These are phyloP conservation scores for Colletotrichum cordylinicola DNA, from an alignment of 2,329 filamentous ascomycete genomes.

Conservation along the genomic window DNA sequence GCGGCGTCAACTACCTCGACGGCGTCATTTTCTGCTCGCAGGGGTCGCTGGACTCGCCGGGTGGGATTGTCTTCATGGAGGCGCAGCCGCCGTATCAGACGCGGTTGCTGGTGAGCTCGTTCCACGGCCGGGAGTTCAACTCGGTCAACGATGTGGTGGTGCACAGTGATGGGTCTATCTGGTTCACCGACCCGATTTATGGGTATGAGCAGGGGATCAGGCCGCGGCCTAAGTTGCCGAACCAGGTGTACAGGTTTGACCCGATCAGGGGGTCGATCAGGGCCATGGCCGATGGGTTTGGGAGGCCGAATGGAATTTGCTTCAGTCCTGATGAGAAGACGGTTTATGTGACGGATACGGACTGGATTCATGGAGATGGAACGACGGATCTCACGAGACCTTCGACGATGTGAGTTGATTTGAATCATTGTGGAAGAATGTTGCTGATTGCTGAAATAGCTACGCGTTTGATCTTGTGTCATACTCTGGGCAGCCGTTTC, in stretches of 20 bases:
- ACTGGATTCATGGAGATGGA: constrained; percentile 37
- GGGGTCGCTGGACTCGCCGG: constrained; percentile 31
- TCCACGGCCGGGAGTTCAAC: constrained; percentile 48
- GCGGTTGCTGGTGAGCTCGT: constrained; percentile 39
- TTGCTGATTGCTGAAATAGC: constrained; percentile 24
- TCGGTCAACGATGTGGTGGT: constrained; percentile 54
- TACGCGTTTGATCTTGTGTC: constrained; percentile 40
- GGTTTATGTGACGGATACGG: constrained; percentile 52
- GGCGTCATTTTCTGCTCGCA: constrained; percentile 47
- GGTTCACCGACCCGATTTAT: constrained; percentile 58
- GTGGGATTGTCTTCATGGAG: constrained; percentile 39
- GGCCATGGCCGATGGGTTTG: constrained; percentile 53
- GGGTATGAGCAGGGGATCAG: constrained; percentile 53
- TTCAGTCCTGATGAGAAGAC: constrained; percentile 50
- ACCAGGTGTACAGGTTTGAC: constrained; percentile 54
- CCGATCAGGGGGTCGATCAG: constrained; percentile 42
- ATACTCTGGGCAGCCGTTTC: constrained; percentile 35
- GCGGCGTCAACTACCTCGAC: constrained; percentile 51
- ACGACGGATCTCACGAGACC: constrained; percentile 23
- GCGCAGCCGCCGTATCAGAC: constrained; percentile 32
- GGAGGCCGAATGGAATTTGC: constrained; percentile 49
- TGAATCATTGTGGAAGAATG: not conserved
- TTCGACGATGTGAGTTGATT: constrained; percentile 19
- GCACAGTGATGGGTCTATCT: constrained; percentile 46
- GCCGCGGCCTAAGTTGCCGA: constrained; percentile 47